phyloP scores from a whole-genome alignment of 2,329 filamentous ascomycete genomes.

The Cryphonectria radicalis region DNA sequence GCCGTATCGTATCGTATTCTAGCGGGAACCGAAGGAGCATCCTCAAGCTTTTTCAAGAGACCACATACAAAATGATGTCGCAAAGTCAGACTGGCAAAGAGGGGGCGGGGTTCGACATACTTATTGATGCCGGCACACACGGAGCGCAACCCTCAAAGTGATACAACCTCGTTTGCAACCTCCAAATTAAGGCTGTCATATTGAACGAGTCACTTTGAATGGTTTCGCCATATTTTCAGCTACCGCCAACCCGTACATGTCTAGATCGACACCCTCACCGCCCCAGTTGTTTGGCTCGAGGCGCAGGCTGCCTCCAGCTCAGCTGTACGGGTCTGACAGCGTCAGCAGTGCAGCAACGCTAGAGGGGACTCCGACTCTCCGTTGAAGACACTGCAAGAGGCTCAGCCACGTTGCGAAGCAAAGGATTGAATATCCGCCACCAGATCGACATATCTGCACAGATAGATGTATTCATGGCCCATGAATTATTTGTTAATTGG shows the following conservation, averaged over 20 bases:
- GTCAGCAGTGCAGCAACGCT: not conserved
- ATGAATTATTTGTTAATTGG: not conserved
- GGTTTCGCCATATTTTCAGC: not conserved
- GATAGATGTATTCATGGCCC: not conserved
- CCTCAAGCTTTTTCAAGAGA: not conserved
- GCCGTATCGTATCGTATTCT: too few species aligned
- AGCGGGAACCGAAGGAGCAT: not conserved
- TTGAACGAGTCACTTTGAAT: not conserved
- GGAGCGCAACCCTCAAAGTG: not conserved
- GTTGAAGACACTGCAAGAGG: not conserved
- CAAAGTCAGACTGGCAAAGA: not conserved
- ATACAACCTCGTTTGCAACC: not conserved
- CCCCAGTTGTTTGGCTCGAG: not conserved
- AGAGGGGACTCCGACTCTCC: not conserved
- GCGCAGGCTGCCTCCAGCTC: slow-evolving; percentile 12
- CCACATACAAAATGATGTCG: not conserved
- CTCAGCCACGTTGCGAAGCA: slow-evolving; percentile 9
- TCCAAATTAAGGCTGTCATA: not conserved
- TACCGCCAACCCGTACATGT: not conserved
- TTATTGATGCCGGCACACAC: too few species aligned
- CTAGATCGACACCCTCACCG: not conserved
- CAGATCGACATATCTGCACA: too few species aligned
- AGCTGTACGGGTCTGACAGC: slow-evolving; percentile 5
- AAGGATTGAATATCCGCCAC: not conserved
- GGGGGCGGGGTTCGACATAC: too few species aligned